A percentile compares a stretch with the other conserved stretches of the same genome.
Evolutionary conservation across 768 basidiomycete species (phyloP).

Genomic region (Psilocybe tampanensis): DNA sequence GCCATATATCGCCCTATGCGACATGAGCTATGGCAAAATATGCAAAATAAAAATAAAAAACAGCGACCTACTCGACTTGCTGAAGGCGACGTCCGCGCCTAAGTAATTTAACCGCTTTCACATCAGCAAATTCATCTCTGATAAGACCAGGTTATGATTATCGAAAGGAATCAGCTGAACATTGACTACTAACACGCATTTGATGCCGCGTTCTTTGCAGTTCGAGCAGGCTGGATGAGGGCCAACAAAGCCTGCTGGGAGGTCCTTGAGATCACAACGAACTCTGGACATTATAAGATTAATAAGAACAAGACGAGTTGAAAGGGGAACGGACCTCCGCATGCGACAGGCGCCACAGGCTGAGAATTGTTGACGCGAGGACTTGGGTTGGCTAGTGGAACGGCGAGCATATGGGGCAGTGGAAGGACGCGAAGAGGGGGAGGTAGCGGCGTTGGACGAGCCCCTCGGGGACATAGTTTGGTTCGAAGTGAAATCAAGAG

Average conservation of each 20-base stretch:
- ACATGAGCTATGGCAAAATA: neutral
- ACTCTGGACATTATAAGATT: conserved; percentile 52
- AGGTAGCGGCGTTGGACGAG: conserved; percentile 36
- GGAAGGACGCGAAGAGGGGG: conserved; percentile 32
- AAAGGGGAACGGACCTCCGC: conserved; percentile 57
- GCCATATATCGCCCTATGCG: conserved; percentile 73
- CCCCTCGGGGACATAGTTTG: conserved; percentile 60
- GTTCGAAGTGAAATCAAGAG: conserved; percentile 25
- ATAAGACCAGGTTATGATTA: conserved; percentile 8
- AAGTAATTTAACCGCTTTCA: conserved; percentile 87
- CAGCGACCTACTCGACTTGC: conserved; percentile 86
- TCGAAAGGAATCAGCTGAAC: conserved; percentile 1
- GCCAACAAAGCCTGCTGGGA: conserved; percentile 52
- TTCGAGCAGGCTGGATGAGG: conserved; percentile 74
- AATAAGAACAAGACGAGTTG: conserved; percentile 4
- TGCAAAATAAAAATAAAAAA: conserved; percentile 11
- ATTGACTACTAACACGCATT: conserved; percentile 82
- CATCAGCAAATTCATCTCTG: conserved; percentile 91
- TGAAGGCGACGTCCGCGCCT: conserved; percentile 78
- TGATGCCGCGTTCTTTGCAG: conserved; percentile 84
- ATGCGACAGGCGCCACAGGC: conserved; percentile 93
- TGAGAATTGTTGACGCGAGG: conserved; percentile 83
- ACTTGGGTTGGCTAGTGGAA: conserved; percentile 66
- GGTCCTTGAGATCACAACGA: conserved; percentile 91
- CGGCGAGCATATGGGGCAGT: conserved; percentile 51